phyloP scores from a whole-genome alignment of 2,329 filamentous ascomycete genomes.

The Beauveria asiatica region DNA sequence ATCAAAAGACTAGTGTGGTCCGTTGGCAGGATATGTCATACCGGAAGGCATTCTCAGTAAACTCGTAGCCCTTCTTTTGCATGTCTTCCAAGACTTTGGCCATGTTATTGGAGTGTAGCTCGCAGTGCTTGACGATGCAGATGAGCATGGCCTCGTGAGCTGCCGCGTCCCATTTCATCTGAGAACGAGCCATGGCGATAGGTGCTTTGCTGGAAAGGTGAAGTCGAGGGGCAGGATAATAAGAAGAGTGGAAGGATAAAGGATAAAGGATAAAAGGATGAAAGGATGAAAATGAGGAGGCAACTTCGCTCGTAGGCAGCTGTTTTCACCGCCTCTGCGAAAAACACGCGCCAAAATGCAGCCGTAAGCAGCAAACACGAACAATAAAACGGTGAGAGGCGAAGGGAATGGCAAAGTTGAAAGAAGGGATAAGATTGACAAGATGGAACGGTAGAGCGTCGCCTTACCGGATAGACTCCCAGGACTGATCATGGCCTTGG shows the following conservation, averaged over 20 bases:
- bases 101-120: conserved; percentile 24
- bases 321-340: not conserved
- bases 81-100: conserved; percentile 30
- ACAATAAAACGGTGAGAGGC: not conserved
- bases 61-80: conserved; percentile 29
- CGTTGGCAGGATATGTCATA: conserved; percentile 19
- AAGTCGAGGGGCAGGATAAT: not conserved
- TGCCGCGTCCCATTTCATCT: conserved; percentile 32
- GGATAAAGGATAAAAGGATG: conserved; percentile 1
- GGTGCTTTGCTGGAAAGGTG: not conserved
- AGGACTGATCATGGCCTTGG: conserved; percentile 28
- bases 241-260: not conserved
- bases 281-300: not conserved
- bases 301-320: not conserved
- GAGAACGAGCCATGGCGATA: conserved; percentile 12
- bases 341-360: not conserved
- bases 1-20: not conserved
- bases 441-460: not conserved
- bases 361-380: not conserved
- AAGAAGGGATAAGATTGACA: not conserved
- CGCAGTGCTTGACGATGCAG: conserved; percentile 29
- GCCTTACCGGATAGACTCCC: conserved; percentile 37
- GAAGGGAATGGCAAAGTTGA: not conserved
- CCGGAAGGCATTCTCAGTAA: conserved; percentile 32
- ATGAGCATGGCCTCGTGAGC: conserved; percentile 37